Conservation (phyloP, 192 early-diverging fungal genomes). For the Coemansia sp. region DNA sequence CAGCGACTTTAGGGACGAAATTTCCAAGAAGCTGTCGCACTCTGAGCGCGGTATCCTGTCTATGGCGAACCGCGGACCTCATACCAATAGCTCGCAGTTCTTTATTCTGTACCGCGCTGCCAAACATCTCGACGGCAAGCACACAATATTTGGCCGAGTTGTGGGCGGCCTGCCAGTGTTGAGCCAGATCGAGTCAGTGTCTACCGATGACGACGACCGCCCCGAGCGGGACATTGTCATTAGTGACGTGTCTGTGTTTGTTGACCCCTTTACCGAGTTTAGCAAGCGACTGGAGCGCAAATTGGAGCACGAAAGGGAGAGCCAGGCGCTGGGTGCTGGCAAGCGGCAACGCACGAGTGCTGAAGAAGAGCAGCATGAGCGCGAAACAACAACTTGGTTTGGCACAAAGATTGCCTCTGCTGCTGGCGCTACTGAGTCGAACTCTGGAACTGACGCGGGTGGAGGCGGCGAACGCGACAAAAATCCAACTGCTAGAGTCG, state of each 20-base stretch:
- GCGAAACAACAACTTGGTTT: conserved; percentile 72
- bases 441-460: conserved; percentile 1
- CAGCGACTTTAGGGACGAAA: conserved; percentile 67
- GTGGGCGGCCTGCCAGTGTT: conserved; percentile 85
- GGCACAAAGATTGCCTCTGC: conserved; percentile 53
- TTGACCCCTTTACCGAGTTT: conserved; percentile 83
- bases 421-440: background rate
- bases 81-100: conserved; percentile 77
- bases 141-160: conserved; percentile 91
- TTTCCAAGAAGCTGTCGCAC: conserved; percentile 69
- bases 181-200: conserved; percentile 72
- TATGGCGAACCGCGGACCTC: conserved; percentile 94
- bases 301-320: conserved; percentile 53
- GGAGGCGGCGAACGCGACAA: background rate
- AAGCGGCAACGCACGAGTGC: conserved; percentile 42
- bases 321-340: conserved; percentile 35
- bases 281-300: conserved; percentile 67
- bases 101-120: conserved; percentile 69
- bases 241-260: conserved; percentile 67
- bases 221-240: conserved; percentile 76
- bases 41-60: conserved; percentile 79
- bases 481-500: background rate
- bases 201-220: conserved; percentile 69
- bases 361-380: conserved; percentile 56
- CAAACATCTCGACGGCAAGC: conserved; percentile 77